Percentiles rank a stretch among this genome's conserved stretches.
phyloP scores from a whole-genome alignment of 148 eudicot genomes.

The Rhododendron kiyosumense region DNA sequence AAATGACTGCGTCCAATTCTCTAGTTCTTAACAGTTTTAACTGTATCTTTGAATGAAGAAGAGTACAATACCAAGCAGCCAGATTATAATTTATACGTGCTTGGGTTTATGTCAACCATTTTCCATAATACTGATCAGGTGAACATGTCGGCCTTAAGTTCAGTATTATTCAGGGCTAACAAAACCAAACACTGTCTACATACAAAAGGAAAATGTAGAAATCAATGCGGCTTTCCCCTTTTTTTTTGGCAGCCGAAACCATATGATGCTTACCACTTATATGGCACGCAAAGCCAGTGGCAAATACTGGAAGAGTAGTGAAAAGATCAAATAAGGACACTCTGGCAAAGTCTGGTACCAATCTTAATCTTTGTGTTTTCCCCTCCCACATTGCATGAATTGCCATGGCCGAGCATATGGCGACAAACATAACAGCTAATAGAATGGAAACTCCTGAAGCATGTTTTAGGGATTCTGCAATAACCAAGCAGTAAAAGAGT shows the following conservation, averaged over 20 bases:
- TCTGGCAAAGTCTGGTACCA: conserved; percentile 67
- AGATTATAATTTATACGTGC: neutral
- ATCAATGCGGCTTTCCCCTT: neutral
- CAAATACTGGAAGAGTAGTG: conserved; percentile 77
- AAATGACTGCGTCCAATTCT: neutral
- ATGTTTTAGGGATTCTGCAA: conserved; percentile 77
- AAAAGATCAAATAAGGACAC: conserved; percentile 54
- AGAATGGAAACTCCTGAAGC: conserved; percentile 85
- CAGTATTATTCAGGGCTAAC: neutral
- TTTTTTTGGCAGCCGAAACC: neutral
- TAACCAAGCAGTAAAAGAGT: conserved; percentile 15
- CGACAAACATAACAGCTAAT: conserved; percentile 74
- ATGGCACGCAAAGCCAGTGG: conserved; percentile 86
- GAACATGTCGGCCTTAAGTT: neutral
- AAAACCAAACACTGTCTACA: neutral
- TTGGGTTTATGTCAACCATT: neutral
- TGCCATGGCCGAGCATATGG: conserved; percentile 70
- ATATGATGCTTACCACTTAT: conserved; percentile 50
- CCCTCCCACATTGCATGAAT: conserved; percentile 63
- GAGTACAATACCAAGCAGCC: neutral
- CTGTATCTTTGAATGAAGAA: neutral
- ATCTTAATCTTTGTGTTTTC: conserved; percentile 46
- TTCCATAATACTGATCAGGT: neutral
- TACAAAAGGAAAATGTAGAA: neutral
- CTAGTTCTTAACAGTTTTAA: neutral